Percentiles rank a stretch among this genome's conserved stretches.
These are phyloP conservation scores for Zymoseptoria passerinii DNA, from an alignment of 2,329 filamentous ascomycete genomes.

Conservation along the genomic window DNA sequence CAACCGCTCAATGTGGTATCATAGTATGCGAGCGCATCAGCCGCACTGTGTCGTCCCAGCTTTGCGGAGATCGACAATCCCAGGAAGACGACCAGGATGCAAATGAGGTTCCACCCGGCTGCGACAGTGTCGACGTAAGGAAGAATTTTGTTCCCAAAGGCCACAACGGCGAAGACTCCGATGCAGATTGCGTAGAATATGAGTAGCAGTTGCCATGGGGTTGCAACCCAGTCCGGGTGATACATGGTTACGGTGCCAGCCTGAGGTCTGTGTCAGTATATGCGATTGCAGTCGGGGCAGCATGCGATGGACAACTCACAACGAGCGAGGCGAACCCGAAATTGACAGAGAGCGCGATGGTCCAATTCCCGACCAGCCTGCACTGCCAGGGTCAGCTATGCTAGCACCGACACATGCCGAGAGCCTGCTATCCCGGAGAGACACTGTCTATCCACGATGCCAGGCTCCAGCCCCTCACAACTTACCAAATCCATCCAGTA, in stretches of 20 bases:
- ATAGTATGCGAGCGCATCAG: slow-evolving; percentile 48
- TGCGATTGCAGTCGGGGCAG: neutral
- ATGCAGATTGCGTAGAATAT: slow-evolving; percentile 63
- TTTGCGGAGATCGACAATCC: slow-evolving; percentile 47
- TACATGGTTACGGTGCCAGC: slow-evolving; percentile 42
- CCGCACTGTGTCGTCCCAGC: slow-evolving; percentile 44
- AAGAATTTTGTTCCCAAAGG: slow-evolving; percentile 58
- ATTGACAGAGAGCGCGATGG: slow-evolving; percentile 67
- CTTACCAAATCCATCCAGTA: slow-evolving; percentile 58
- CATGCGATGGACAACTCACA: neutral
- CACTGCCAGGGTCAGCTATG: slow-evolving; percentile 22
- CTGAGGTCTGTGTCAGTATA: slow-evolving; percentile 19
- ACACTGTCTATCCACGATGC: too few species aligned
- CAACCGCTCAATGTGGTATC: slow-evolving; percentile 49
- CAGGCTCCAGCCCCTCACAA: slow-evolving; percentile 47
- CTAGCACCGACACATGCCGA: too few species aligned
- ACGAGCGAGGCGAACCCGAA: slow-evolving; percentile 56
- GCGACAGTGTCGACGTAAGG: slow-evolving; percentile 53
- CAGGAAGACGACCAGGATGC: slow-evolving; percentile 49
- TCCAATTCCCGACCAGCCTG: slow-evolving; percentile 64
- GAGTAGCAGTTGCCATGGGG: slow-evolving; percentile 58
- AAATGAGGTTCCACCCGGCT: slow-evolving; percentile 47
- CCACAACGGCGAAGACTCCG: slow-evolving; percentile 55
- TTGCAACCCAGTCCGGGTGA: slow-evolving; percentile 44
- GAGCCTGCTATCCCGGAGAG: too few species aligned